Evolutionary conservation across 2,329 filamentous ascomycete genomes (phyloP).

Genomic region (Graphiopsis chlorocephala): DNA sequence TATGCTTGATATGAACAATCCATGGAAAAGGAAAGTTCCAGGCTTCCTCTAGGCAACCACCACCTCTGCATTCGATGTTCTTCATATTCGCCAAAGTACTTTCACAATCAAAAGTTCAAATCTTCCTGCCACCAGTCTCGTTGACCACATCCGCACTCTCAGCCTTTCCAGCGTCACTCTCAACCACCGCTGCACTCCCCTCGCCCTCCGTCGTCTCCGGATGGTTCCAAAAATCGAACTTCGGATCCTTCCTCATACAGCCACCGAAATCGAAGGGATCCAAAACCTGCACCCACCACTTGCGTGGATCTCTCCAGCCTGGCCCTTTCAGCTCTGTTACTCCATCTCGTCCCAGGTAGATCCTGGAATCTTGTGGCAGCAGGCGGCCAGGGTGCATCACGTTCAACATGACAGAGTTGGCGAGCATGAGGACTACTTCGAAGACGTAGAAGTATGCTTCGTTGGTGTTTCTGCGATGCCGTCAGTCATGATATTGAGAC

Average conservation of each 20-base stretch:
- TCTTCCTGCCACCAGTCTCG: not conserved
- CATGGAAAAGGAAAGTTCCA: too few species aligned
- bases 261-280: slow-evolving; percentile 33
- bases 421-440: slow-evolving; percentile 53
- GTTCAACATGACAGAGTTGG: slow-evolving; percentile 49
- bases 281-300: slow-evolving; percentile 23
- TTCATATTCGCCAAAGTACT: too few species aligned
- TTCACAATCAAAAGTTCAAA: too few species aligned
- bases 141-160: not conserved
- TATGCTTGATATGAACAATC: slow-evolving; percentile 6
- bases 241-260: not conserved
- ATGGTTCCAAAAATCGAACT: slow-evolving; percentile 14
- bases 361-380: slow-evolving; percentile 49
- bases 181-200: not conserved
- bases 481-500: not conserved
- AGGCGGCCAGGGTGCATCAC: slow-evolving; percentile 51
- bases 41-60: too few species aligned
- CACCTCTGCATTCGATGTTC: too few species aligned
- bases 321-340: slow-evolving; percentile 45
- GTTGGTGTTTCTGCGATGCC: slow-evolving; percentile 38
- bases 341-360: slow-evolving; percentile 51
- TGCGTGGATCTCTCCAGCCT: slow-evolving; percentile 28
- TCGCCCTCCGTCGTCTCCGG: not conserved
- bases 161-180: not conserved
- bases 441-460: slow-evolving; percentile 57